These are phyloP conservation scores for Metrosideros polymorpha DNA, from an alignment of 441 rosid species.

Conservation along the genomic window DNA sequence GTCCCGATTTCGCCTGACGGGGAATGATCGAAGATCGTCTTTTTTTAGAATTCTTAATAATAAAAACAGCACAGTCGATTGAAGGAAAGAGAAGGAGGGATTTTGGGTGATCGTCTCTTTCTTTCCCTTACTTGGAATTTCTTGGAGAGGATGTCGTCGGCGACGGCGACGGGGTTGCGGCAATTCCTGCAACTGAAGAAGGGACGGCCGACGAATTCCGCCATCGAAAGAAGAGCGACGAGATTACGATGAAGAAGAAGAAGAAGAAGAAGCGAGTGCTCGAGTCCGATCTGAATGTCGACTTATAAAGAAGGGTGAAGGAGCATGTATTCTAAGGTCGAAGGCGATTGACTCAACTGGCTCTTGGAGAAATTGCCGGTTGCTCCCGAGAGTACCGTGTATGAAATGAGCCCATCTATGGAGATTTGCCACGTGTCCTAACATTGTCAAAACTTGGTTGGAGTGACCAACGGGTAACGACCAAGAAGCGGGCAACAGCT, in stretches of 20 bases:
- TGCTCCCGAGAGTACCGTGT: background rate
- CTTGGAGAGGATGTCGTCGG: constrained; percentile 39
- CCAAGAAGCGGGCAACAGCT: too few species aligned
- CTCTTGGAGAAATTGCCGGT: background rate
- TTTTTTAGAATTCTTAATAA: background rate
- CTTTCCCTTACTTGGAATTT: constrained; percentile 16
- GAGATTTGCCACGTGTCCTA: background rate
- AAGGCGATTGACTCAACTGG: background rate
- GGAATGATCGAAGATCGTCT: background rate
- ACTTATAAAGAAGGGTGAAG: background rate
- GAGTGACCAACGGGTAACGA: background rate
- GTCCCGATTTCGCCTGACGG: constrained; percentile 36
- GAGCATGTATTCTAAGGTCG: background rate
- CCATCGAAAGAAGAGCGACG: constrained; percentile 9
- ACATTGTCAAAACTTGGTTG: background rate
- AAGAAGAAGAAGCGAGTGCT: background rate
- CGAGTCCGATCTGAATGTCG: background rate
- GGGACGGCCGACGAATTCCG: constrained; percentile 21
- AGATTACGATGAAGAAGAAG: background rate
- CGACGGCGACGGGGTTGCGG: constrained; percentile 41
- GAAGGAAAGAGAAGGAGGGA: background rate
- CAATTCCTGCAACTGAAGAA: constrained; percentile 49
- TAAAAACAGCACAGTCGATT: background rate
- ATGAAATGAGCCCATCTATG: background rate
- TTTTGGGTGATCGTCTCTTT: background rate